These are phyloP conservation scores for Pochonia chlamydosporia DNA, from an alignment of 2,329 filamentous ascomycete species.

Conservation along the genomic window DNA sequence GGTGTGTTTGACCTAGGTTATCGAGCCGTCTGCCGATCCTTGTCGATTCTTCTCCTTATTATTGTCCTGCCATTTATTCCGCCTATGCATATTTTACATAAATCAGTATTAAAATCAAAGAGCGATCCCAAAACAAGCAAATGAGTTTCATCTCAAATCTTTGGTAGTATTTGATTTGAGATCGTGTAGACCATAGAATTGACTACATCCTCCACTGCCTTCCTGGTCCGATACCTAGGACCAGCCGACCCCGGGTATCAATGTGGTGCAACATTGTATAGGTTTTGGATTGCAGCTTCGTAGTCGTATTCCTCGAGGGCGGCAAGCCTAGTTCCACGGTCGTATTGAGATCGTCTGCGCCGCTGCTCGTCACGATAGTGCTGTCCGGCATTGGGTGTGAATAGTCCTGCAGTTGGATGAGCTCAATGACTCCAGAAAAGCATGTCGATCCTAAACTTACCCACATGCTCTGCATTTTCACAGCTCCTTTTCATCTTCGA, in stretches of 20 bases:
- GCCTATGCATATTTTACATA: no score
- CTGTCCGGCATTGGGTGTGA: constrained; percentile 71
- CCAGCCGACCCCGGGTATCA: not conserved
- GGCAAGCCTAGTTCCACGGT: constrained; percentile 71
- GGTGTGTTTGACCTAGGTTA: no score
- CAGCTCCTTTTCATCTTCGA: constrained; percentile 84
- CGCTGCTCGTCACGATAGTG: constrained; percentile 71
- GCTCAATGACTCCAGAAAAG: not conserved
- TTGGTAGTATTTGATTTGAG: not conserved
- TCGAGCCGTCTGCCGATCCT: no score
- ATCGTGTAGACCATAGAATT: not conserved
- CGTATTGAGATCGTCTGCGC: constrained; percentile 70
- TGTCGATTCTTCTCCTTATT: no score
- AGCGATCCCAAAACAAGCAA: not conserved
- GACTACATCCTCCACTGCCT: not conserved
- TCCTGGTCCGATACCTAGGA: constrained; percentile 5
- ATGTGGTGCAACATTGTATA: constrained; percentile 21
- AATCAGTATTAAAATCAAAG: not conserved
- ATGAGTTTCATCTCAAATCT: not conserved
- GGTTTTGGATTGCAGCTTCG: constrained; percentile 35
- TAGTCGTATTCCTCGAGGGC: constrained; percentile 58
- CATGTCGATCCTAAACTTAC: constrained; percentile 39
- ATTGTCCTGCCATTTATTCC: no score
- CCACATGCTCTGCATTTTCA: constrained; percentile 80
- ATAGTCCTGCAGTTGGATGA: constrained; percentile 54